Conservation (phyloP, 169 alveolate species). For the Ichthyophthirius multifiliis region DNA sequence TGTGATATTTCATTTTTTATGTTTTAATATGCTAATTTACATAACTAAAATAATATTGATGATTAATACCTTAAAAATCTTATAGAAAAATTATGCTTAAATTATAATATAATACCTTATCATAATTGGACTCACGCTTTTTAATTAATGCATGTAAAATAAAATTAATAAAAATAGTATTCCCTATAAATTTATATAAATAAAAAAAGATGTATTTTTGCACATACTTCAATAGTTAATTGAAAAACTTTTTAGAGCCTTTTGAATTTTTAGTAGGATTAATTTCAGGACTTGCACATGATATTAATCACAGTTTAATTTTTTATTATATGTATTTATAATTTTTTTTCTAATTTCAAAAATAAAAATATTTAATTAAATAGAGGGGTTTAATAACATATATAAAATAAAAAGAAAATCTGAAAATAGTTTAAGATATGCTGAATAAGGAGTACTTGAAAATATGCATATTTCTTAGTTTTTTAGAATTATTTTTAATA, state of each 20-base stretch:
- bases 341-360: neutral
- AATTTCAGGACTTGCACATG: neutral
- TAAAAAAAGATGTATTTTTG: neutral
- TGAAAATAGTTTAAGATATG: neutral
- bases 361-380: neutral
- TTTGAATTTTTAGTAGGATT: neutral
- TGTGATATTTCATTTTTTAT: neutral
- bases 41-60: neutral
- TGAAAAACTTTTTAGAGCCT: neutral
- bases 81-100: neutral
- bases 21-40: neutral
- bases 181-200: neutral
- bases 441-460: constrained; percentile 31
- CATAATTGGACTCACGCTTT: constrained; percentile 10
- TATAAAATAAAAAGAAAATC: constrained; percentile 26
- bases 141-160: neutral
- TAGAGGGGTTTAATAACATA: constrained; percentile 23
- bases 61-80: neutral
- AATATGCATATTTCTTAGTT: constrained; percentile 38
- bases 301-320: neutral
- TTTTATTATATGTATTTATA: neutral
- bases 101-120: constrained; percentile 1
- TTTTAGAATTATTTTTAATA: constrained; percentile 2
- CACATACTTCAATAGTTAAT: neutral
- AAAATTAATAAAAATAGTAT: too few species aligned